These are phyloP conservation scores for Myxozyma melibiosi DNA, from an alignment of 805 yeast species.

Conservation along the genomic window DNA sequence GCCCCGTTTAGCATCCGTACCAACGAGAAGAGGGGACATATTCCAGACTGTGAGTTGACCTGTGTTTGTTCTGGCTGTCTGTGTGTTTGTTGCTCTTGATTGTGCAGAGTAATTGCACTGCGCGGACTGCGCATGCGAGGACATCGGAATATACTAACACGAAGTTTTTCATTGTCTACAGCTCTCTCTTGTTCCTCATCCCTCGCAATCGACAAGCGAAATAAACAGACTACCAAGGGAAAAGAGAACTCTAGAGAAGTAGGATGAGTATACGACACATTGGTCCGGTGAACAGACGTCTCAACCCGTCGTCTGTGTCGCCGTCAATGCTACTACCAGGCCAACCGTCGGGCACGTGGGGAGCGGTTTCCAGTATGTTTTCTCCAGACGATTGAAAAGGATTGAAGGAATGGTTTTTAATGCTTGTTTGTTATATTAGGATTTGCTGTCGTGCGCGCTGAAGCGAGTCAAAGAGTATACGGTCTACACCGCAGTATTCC, in stretches of 20 bases:
- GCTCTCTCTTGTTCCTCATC: not conserved
- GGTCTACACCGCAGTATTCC: not conserved
- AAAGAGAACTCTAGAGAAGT: not conserved
- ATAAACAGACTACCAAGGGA: not conserved
- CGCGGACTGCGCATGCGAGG: not conserved
- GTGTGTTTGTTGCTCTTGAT: not conserved
- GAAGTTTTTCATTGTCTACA: not conserved
- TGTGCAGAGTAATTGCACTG: not conserved
- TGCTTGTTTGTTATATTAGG: not conserved
- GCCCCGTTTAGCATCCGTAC: no score
- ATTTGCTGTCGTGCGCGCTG: not conserved
- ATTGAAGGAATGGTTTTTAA: not conserved
- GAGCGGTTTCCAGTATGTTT: slow-evolving; percentile 1
- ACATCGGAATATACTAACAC: not conserved
- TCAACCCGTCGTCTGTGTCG: slow-evolving; percentile 5
- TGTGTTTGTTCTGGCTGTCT: not conserved
- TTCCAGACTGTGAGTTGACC: no score
- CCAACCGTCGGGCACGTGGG: not conserved
- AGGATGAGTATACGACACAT: slow-evolving; percentile 6
- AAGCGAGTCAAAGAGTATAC: not conserved
- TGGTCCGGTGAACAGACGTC: not conserved
- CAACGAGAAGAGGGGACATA: no score
- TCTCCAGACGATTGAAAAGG: not conserved
- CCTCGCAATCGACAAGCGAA: not conserved
- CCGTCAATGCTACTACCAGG: not conserved